phyloP scores from a whole-genome alignment of 257 asterid species.

The Solanum pennellii region DNA sequence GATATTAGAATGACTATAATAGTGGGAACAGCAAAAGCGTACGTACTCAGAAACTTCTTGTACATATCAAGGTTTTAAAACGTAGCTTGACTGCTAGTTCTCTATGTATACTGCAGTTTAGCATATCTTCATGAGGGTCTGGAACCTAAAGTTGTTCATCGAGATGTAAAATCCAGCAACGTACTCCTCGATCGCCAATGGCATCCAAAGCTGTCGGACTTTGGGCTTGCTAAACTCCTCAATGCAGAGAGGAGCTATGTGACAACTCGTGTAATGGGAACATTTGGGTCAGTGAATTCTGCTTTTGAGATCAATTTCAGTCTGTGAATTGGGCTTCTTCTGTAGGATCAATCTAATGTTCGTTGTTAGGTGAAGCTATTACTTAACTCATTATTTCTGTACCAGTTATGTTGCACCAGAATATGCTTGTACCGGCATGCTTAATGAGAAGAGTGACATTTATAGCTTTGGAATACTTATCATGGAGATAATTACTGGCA shows the following conservation, averaged over 20 bases:
- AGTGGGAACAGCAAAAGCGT: constrained; percentile 90
- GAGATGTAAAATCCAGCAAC: constrained; percentile 89
- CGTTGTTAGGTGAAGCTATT: not conserved
- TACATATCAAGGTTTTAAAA: not conserved
- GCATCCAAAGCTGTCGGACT: constrained; percentile 87
- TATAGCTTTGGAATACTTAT: constrained; percentile 90
- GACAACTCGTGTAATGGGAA: constrained; percentile 95
- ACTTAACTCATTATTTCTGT: not conserved
- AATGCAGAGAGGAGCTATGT: constrained; percentile 74
- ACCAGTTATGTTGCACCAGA: constrained; percentile 93
- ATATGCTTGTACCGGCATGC: constrained; percentile 93
- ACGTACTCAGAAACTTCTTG: constrained; percentile 6
- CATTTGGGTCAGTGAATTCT: constrained; percentile 63
- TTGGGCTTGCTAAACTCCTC: constrained; percentile 91
- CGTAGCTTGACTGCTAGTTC: not conserved
- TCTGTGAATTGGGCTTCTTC: not conserved
- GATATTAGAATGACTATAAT: constrained; percentile 68
- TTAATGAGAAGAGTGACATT: constrained; percentile 84
- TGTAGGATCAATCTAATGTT: not conserved
- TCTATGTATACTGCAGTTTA: constrained; percentile 29
- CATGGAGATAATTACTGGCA: constrained; percentile 86
- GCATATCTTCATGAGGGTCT: constrained; percentile 93
- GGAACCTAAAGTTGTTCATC: constrained; percentile 96
- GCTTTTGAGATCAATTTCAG: not conserved
- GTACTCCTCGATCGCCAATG: constrained; percentile 76